These are phyloP conservation scores for Sanguinoderma infundibulare DNA, from an alignment of 1,284 basidiomycete genomes.

Conservation along the genomic window DNA sequence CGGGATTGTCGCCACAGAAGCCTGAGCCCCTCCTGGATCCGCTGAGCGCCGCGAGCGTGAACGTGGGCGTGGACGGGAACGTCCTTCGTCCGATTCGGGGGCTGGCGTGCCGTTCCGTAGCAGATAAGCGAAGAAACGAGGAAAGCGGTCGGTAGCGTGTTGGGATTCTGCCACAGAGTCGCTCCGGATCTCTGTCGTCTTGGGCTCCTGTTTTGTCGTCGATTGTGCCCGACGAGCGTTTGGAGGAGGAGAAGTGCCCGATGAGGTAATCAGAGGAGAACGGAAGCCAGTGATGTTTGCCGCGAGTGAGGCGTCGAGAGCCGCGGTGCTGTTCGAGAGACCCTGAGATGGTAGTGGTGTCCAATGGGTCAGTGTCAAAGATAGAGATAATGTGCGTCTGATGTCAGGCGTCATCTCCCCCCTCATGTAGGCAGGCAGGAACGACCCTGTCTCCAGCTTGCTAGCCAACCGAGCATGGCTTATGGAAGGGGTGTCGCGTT, in stretches of 20 bases:
- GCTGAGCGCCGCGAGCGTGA: conserved; percentile 25
- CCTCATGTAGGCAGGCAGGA: conserved; percentile 7
- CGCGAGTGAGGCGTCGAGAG: conserved; percentile 18
- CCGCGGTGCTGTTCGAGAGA: conserved; percentile 1
- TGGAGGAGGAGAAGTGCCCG: conserved; percentile 10
- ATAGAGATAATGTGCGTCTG: conserved; percentile 15
- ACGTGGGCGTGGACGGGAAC: neutral
- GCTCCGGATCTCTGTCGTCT: conserved; percentile 16
- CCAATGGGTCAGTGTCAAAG: conserved; percentile 21
- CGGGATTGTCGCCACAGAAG: conserved; percentile 27
- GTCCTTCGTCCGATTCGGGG: conserved; percentile 21
- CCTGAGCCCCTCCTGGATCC: conserved; percentile 23
- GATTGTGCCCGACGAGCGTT: conserved; percentile 14
- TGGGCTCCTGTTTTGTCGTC: neutral
- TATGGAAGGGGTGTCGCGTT: conserved; percentile 13
- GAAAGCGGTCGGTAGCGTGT: conserved; percentile 28
- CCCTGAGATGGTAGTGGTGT: conserved; percentile 16
- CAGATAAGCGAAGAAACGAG: conserved; percentile 25
- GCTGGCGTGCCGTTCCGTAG: conserved; percentile 25
- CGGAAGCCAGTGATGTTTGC: conserved; percentile 20
- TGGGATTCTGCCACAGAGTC: conserved; percentile 19
- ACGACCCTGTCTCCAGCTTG: conserved; percentile 9
- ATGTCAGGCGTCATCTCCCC: conserved; percentile 14
- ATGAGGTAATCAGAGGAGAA: conserved; percentile 23
- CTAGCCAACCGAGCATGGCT: conserved; percentile 1